A percentile compares a stretch with the other conserved stretches of the same genome.
phyloP scores from a whole-genome alignment of 768 basidiomycete species.

The Sporobolomyces roseus region DNA sequence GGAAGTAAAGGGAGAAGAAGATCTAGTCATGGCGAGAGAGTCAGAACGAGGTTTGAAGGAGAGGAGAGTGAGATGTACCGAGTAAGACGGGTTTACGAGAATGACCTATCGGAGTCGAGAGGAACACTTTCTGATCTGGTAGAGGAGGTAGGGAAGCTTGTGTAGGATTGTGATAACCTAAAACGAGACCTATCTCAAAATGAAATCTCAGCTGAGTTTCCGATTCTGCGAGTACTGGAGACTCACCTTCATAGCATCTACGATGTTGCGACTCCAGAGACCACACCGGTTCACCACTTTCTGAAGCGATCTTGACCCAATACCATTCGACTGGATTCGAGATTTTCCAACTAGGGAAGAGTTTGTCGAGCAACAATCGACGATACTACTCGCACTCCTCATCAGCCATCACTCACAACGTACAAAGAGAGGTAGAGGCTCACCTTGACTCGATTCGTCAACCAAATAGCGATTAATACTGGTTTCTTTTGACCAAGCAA shows the following conservation, averaged over 20 bases:
- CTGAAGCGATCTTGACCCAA: constrained; percentile 35
- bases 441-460: constrained; percentile 37
- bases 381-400: constrained; percentile 21
- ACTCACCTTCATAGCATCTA: constrained; percentile 32
- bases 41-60: too few species aligned
- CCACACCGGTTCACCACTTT: constrained; percentile 33
- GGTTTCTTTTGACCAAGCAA: constrained; percentile 18
- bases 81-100: constrained; percentile 34
- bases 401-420: too few species aligned
- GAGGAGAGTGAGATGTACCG: background rate
- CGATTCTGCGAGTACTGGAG: too few species aligned
- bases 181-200: background rate
- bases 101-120: constrained; percentile 34
- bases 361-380: constrained; percentile 28
- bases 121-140: constrained; percentile 21
- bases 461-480: constrained; percentile 24
- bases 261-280: constrained; percentile 18
- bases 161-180: too few species aligned
- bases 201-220: too few species aligned
- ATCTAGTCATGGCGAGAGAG: too few species aligned
- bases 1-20: constrained; percentile 16
- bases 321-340: constrained; percentile 21
- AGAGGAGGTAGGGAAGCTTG: too few species aligned
- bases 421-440: background rate
- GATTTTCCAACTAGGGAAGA: constrained; percentile 30